Percentiles rank a stretch among this genome's conserved stretches.
Conservation (phyloP, 139 green algal genomes). For the Microglena sp. region DNA sequence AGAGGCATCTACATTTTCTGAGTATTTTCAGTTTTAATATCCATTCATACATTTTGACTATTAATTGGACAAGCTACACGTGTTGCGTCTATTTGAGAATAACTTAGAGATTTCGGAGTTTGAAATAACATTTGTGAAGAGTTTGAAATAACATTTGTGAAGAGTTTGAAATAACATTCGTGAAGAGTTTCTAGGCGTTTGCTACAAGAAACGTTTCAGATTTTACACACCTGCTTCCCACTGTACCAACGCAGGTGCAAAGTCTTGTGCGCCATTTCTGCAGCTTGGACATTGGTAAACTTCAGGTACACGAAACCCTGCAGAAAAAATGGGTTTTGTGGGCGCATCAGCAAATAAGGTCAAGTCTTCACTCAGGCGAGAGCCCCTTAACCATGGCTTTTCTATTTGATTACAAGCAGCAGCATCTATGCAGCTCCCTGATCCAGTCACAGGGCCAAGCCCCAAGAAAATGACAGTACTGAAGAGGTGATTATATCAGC, state of each 20-base stretch:
- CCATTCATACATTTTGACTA: too few species aligned
- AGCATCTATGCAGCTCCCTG: not conserved
- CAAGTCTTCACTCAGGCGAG: too few species aligned
- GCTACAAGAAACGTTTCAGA: not conserved
- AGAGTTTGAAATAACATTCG: not conserved
- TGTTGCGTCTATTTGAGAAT: not conserved
- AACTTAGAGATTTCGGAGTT: not conserved
- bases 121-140: not conserved
- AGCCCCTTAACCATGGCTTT: too few species aligned
- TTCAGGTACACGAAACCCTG: constrained; percentile 92
- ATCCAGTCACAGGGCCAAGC: not conserved
- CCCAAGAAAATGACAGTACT: not conserved
- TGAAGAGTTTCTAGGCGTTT: not conserved
- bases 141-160: not conserved
- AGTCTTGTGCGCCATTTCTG: constrained; percentile 54
- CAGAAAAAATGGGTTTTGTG: not conserved
- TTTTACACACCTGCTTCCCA: constrained; percentile 23
- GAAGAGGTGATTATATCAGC: constrained; percentile 1
- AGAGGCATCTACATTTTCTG: too few species aligned
- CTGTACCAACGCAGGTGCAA: constrained; percentile 72
- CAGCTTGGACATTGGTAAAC: constrained; percentile 47
- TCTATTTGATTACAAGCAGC: too few species aligned
- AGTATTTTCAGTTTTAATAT: too few species aligned
- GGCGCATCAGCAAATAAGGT: not conserved
- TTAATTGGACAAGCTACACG: too few species aligned